Evolutionary conservation across 805 yeast species (phyloP), one percentile per base, ranked within the genome.

Genomic region (Candida ponderosae): DNA sequence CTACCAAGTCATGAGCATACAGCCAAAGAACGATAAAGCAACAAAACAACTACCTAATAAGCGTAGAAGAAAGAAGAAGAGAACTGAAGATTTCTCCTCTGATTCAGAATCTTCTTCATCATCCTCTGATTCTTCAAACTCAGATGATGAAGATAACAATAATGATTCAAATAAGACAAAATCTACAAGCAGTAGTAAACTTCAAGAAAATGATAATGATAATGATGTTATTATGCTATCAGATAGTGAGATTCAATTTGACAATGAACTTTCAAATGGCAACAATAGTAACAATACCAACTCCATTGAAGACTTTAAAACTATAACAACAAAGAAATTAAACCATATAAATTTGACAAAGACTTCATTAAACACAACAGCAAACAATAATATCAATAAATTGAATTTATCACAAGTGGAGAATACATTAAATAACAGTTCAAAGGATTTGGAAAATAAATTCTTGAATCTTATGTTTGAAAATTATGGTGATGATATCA

Each of bases 21-120:
- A 44, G 29, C 50, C 57, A 16, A 51, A 45, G 37, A 50, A 42
- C 29, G 47, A 46, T 2, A 39, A 43, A 15, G 23, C 19, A 2
- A 37, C 39, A 17, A 45, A 40, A 31, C 33, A 46, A 18, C 41
- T 33, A 21, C 30, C 34, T 2, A 44, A 55, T 34, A 66, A 74
- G 44, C 68, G 84, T 49, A 72, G 84, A 44, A 68, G 80, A 52
- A 81, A 81, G 72, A 81, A 80, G 75, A 78, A 88, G 74, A 81
- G 89, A 77, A 81, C 90, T 0, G 86, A 80, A 36, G 87, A 79
- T 46, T 74, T 78, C 23, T 79, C 83, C 0, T 70, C 73, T 15
- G 66, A 66, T 31, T 68, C 76, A 2, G 68, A 64, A 28, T 70
- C 77, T 1, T 68, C 71, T 8, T 64, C 71, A 2, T 60, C 65